These are phyloP conservation scores for Salix caprea DNA, from an alignment of 345 rosid species.

Conservation along the genomic window DNA sequence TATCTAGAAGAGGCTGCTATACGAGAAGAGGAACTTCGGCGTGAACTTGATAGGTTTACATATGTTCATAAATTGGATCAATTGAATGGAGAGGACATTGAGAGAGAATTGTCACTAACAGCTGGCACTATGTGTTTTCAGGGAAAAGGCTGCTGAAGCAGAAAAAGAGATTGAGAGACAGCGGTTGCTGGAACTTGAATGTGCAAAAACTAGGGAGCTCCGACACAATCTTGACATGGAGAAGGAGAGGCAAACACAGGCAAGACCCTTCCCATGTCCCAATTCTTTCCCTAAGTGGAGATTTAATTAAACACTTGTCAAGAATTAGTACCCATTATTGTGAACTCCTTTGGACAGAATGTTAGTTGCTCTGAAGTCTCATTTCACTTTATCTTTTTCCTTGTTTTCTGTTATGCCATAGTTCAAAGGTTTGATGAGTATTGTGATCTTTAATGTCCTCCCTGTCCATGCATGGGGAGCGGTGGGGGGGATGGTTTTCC, in stretches of 20 bases:
- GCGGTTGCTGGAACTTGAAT: slow-evolving; percentile 54
- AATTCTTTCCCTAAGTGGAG: too few relatives aligned
- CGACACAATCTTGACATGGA: slow-evolving; percentile 75
- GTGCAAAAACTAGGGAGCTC: slow-evolving; percentile 69
- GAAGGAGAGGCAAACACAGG: slow-evolving; percentile 81
- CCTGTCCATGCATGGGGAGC: too few relatives aligned
- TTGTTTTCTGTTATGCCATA: too few relatives aligned
- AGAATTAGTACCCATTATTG: too few relatives aligned
- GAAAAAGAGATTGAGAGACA: slow-evolving; percentile 82
- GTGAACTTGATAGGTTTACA: slow-evolving; percentile 68
- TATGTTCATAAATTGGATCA: slow-evolving; percentile 4
- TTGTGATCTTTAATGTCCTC: too few relatives aligned
- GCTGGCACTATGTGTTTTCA: slow-evolving; percentile 18
- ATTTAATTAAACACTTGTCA: too few relatives aligned
- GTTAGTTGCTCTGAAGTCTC: too few relatives aligned
- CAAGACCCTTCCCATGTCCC: slow-evolving; percentile 18
- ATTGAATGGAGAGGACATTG: not conserved
- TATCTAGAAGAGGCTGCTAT: slow-evolving; percentile 65
- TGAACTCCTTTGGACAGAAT: too few relatives aligned
- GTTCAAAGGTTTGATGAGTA: too few relatives aligned
- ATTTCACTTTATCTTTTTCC: too few relatives aligned
- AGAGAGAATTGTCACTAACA: slow-evolving; percentile 7
- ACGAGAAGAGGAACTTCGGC: slow-evolving; percentile 61
- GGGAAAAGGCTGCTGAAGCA: slow-evolving; percentile 64
- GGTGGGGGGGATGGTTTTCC: too few relatives aligned